Evolutionary conservation across 2,329 filamentous ascomycete genomes (phyloP).

Genomic region (Botrytis porri): DNA sequence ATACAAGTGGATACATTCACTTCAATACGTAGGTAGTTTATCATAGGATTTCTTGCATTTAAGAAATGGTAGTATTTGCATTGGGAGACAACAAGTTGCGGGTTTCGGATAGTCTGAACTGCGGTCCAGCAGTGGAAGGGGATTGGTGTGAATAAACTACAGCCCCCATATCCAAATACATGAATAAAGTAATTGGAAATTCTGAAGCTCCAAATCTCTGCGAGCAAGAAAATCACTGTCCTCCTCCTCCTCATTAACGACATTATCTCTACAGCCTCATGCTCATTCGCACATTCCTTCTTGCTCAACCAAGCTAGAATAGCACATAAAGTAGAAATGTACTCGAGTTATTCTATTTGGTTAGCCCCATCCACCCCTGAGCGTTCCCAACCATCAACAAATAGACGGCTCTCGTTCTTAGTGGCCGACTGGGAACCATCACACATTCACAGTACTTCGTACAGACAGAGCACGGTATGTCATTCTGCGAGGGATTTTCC

Average conservation of each 20-base stretch:
- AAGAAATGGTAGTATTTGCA: background rate
- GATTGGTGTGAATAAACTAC: background rate
- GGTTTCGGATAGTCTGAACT: background rate
- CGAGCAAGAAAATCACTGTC: background rate
- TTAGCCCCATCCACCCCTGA: too few species aligned
- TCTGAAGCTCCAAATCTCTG: background rate
- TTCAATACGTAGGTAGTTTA: background rate
- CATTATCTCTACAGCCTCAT: background rate
- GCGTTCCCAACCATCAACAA: too few species aligned
- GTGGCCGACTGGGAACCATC: too few species aligned
- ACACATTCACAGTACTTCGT: too few species aligned
- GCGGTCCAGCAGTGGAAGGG: background rate
- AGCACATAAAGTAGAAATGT: background rate
- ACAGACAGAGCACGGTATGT: too few species aligned
- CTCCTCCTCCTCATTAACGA: background rate
- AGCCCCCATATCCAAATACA: background rate
- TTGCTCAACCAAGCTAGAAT: background rate
- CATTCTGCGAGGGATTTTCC: too few species aligned
- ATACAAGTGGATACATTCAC: background rate
- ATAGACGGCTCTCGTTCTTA: too few species aligned
- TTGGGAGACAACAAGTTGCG: background rate
- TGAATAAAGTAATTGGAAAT: background rate
- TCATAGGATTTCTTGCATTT: background rate
- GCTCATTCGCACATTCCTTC: background rate
- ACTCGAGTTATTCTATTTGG: too few species aligned